These are phyloP conservation scores for Phytophthora litchii DNA, from an alignment of 352 stramenopile genomes.

Conservation along the genomic window DNA sequence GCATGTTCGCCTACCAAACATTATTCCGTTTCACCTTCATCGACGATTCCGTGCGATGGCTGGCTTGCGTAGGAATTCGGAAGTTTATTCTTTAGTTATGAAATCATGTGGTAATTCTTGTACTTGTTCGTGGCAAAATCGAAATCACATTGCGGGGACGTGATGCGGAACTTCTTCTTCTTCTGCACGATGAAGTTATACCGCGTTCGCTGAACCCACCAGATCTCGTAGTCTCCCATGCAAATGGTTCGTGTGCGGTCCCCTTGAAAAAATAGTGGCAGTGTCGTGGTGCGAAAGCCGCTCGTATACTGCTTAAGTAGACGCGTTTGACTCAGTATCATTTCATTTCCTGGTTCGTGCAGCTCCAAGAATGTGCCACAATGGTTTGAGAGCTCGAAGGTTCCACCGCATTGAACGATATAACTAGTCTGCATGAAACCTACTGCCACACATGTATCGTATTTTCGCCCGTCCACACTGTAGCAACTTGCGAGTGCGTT, in stretches of 20 bases:
- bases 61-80: conserved; percentile 18
- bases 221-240: conserved; percentile 81
- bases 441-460: conserved; percentile 70
- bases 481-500: conserved; percentile 68
- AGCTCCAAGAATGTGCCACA: conserved; percentile 89
- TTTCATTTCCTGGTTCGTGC: conserved; percentile 64
- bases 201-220: conserved; percentile 85
- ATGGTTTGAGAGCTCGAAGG: conserved; percentile 74
- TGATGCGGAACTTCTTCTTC: conserved; percentile 75
- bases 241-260: conserved; percentile 71
- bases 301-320: conserved; percentile 74
- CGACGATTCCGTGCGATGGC: conserved; percentile 19
- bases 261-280: conserved; percentile 75
- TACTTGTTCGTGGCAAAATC: conserved; percentile 83
- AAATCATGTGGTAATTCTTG: conserved; percentile 64
- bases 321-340: conserved; percentile 77
- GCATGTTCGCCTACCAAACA: conserved; percentile 27
- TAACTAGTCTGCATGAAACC: conserved; percentile 84
- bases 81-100: background rate
- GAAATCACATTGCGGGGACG: conserved; percentile 74
- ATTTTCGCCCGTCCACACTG: conserved; percentile 61
- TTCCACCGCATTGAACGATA: conserved; percentile 74
- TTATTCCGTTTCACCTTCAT: conserved; percentile 6
- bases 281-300: conserved; percentile 75
- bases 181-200: conserved; percentile 88